phyloP scores from a whole-genome alignment of 768 basidiomycete genomes.

The Pleurotus giganteus region DNA sequence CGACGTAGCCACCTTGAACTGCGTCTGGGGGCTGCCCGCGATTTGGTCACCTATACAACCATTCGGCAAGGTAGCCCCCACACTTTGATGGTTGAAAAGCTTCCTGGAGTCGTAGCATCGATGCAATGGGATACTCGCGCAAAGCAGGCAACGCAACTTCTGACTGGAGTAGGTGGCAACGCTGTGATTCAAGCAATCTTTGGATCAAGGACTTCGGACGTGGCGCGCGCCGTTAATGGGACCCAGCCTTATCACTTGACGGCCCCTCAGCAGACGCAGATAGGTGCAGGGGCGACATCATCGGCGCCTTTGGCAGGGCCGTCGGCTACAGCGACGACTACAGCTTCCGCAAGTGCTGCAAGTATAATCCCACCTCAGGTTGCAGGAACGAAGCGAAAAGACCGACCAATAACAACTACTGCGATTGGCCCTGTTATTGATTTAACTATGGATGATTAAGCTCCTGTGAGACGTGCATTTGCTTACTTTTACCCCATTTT shows the following conservation, averaged over 20 bases:
- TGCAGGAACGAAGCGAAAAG: constrained; percentile 21
- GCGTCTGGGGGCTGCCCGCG: constrained; percentile 16
- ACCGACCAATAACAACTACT: constrained; percentile 1
- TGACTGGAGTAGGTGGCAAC: constrained; percentile 25
- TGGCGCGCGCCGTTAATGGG: constrained; percentile 24
- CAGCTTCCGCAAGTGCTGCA: constrained; percentile 12
- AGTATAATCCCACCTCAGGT: constrained; percentile 2
- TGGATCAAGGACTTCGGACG: constrained; percentile 29
- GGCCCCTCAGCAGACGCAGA: constrained; percentile 16
- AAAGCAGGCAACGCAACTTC: constrained; percentile 21
- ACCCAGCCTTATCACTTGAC: constrained; percentile 12
- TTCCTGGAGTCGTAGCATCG: constrained; percentile 17
- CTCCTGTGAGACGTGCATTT: not conserved
- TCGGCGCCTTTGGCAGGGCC: constrained; percentile 14
- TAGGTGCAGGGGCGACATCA: constrained; percentile 13
- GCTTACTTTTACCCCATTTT: no score
- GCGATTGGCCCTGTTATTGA: constrained; percentile 21
- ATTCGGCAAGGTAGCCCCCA: constrained; percentile 24
- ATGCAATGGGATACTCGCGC: constrained; percentile 22
- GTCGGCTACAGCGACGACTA: not conserved
- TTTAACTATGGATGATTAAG: constrained; percentile 18
- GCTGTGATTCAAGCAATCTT: constrained; percentile 25
- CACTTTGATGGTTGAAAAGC: constrained; percentile 26
- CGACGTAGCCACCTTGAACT: constrained; percentile 24
- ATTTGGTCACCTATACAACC: constrained; percentile 23